These are phyloP conservation scores for Ophiostoma australiae DNA, from an alignment of 2,329 filamentous ascomycete genomes.

Conservation along the genomic window DNA sequence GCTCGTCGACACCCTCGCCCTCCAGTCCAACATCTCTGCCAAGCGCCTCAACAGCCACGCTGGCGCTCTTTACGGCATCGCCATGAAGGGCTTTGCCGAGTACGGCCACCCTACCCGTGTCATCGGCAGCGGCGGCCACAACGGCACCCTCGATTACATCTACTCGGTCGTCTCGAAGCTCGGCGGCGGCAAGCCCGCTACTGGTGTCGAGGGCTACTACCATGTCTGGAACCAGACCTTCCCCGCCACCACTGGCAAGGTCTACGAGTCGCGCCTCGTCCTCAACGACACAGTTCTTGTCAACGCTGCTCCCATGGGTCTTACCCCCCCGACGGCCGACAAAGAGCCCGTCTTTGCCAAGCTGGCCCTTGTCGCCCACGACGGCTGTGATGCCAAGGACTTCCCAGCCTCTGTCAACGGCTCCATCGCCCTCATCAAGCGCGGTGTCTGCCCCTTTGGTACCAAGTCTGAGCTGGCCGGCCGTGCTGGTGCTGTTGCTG, in stretches of 20 bases:
- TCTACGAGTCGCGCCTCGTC: conserved; percentile 55
- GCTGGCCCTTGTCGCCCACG: conserved; percentile 55
- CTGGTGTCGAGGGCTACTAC: conserved; percentile 46
- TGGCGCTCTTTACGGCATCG: conserved; percentile 57
- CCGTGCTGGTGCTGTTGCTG: conserved; percentile 63
- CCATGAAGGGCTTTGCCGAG: conserved; percentile 53
- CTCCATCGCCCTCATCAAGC: conserved; percentile 64
- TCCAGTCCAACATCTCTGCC: conserved; percentile 53
- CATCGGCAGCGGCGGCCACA: conserved; percentile 62
- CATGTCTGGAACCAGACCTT: conserved; percentile 59
- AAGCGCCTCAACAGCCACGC: conserved; percentile 56
- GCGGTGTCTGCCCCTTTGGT: conserved; percentile 67
- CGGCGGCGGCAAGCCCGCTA: conserved; percentile 35
- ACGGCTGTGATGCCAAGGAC: conserved; percentile 60
- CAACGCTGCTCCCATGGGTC: conserved; percentile 51
- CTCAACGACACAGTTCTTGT: conserved; percentile 50
- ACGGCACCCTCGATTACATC: conserved; percentile 61
- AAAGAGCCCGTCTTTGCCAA: conserved; percentile 55
- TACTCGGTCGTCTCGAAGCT: conserved; percentile 50
- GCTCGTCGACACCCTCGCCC: conserved; percentile 44
- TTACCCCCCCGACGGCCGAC: conserved; percentile 61
- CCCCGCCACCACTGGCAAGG: conserved; percentile 55
- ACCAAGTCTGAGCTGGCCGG: conserved; percentile 65
- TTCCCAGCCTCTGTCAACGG: conserved; percentile 56
- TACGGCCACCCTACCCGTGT: conserved; percentile 66